Conservation (phyloP, 2,329 filamentous ascomycete species). For the Neopestalotiopsis sp. region DNA sequence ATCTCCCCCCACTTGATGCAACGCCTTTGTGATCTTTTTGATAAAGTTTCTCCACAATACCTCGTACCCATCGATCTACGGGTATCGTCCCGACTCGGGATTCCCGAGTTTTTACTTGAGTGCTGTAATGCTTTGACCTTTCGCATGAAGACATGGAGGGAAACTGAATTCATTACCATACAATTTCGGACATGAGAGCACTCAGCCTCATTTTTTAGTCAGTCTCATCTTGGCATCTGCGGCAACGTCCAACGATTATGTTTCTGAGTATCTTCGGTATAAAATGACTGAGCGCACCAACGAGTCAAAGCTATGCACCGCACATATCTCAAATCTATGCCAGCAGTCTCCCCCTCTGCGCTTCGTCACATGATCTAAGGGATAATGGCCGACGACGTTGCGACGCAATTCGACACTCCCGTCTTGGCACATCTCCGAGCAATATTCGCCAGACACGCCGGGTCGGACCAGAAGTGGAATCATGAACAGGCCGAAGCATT, state of each 20-base stretch:
- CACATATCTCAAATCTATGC: not conserved
- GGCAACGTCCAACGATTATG: not conserved
- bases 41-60: not conserved
- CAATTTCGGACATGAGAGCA: not conserved
- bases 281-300: not conserved
- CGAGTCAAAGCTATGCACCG: not conserved
- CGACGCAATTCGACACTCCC: constrained; percentile 46
- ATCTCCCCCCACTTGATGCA: not conserved
- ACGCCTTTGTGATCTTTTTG: not conserved
- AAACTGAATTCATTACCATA: not conserved
- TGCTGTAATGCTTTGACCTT: not conserved
- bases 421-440: constrained; percentile 46
- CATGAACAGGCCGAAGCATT: constrained; percentile 52
- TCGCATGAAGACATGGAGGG: not conserved
- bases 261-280: not conserved
- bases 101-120: no score
- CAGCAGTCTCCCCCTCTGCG: constrained; percentile 18
- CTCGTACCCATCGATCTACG: not conserved
- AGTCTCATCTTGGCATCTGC: not conserved
- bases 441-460: constrained; percentile 49
- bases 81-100: no score
- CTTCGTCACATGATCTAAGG: constrained; percentile 45
- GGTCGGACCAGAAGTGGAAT: constrained; percentile 49
- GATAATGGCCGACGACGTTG: constrained; percentile 50
- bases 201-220: not conserved